phyloP scores from a whole-genome alignment of 495 filamentous ascomycete genomes.

The Tetracladium setigerum region DNA sequence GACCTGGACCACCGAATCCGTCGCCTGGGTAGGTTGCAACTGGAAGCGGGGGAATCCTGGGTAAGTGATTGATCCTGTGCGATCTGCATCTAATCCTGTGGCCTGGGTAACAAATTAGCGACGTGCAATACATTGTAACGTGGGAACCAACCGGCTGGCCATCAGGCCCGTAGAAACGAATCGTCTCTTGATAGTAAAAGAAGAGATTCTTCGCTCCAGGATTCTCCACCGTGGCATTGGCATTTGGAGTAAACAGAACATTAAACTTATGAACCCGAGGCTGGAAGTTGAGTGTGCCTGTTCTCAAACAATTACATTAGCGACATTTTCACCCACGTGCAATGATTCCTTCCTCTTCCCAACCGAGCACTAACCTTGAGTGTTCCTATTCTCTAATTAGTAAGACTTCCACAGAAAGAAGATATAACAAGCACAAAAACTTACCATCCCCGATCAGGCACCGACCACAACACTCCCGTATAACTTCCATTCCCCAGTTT shows the following conservation, averaged over 20 bases:
- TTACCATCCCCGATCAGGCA: constrained; percentile 68
- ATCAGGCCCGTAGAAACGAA: constrained; percentile 58
- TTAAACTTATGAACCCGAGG: constrained; percentile 66
- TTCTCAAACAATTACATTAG: too few species aligned
- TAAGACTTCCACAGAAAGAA: too few species aligned
- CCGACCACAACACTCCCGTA: constrained; percentile 52
- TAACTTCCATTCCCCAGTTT: constrained; percentile 46
- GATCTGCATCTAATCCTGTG: constrained; percentile 65
- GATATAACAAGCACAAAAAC: too few species aligned
- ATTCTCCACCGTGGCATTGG: constrained; percentile 40
- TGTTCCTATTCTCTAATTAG: constrained; percentile 21
- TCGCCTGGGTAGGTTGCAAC: constrained; percentile 60
- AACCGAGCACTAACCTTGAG: constrained; percentile 34
- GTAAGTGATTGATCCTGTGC: constrained; percentile 41
- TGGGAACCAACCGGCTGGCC: constrained; percentile 39
- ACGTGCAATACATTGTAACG: too few species aligned
- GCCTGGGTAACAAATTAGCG: too few species aligned
- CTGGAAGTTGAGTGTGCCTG: constrained; percentile 62
- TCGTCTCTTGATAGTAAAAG: constrained; percentile 59
- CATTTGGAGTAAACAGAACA: constrained; percentile 46
- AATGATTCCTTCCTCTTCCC: too few species aligned
- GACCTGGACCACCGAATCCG: constrained; percentile 58
- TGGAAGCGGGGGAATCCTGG: constrained; percentile 59
- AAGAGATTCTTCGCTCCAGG: constrained; percentile 58
- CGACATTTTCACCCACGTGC: too few species aligned